phyloP scores from a whole-genome alignment of 2,329 filamentous ascomycete species.

The Sclerotinia subarctica region DNA sequence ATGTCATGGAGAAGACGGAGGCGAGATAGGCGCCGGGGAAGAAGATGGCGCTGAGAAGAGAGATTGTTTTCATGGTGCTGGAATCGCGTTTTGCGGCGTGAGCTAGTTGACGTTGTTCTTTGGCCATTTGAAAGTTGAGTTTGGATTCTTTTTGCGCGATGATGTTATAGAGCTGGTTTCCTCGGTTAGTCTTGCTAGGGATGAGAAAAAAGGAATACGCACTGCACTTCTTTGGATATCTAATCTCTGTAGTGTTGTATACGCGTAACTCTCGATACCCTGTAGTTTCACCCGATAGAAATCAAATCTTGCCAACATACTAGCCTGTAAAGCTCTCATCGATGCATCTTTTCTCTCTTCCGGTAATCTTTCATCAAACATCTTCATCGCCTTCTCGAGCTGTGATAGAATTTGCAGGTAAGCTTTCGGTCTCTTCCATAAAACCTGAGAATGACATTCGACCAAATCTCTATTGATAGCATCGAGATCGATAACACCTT shows the following conservation, averaged over 20 bases:
- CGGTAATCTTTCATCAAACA: conserved; percentile 23
- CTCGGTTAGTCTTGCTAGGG: background rate
- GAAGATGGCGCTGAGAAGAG: conserved; percentile 61
- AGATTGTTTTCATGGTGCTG: conserved; percentile 62
- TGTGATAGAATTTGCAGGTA: conserved; percentile 53
- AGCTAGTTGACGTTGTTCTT: conserved; percentile 43
- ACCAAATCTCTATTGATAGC: conserved; percentile 59
- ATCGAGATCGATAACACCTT: conserved; percentile 55
- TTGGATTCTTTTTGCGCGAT: conserved; percentile 63
- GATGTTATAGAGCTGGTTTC: conserved; percentile 58
- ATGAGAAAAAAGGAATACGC: conserved; percentile 34
- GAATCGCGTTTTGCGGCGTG: conserved; percentile 43
- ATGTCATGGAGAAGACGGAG: conserved; percentile 64
- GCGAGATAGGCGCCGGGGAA: conserved; percentile 60
- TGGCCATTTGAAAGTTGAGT: conserved; percentile 56
- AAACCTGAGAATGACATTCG: conserved; percentile 59
- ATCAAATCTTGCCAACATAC: conserved; percentile 53
- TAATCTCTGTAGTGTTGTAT: conserved; percentile 58
- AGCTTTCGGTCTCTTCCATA: conserved; percentile 62
- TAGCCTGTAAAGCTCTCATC: conserved; percentile 49
- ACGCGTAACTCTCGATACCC: conserved; percentile 60
- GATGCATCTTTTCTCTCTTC: conserved; percentile 20
- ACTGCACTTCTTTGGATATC: conserved; percentile 61
- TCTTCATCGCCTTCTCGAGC: conserved; percentile 48
- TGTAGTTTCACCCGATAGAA: conserved; percentile 60